Conservation (phyloP, 2,329 filamentous ascomycete species). For the Clarireedia monteithiana region DNA sequence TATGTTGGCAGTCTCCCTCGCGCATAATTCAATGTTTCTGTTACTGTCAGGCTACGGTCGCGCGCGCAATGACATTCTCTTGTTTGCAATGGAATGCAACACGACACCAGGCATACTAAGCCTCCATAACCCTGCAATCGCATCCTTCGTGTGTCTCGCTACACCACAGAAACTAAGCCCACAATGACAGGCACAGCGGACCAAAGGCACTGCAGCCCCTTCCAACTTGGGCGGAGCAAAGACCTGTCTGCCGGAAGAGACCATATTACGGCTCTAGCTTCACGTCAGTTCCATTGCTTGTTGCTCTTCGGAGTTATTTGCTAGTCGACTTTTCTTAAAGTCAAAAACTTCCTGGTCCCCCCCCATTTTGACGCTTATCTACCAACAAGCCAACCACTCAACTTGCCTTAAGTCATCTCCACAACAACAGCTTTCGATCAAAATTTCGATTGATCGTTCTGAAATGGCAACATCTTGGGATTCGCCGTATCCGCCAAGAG, state of each 20-base stretch:
- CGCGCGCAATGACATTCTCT: not conserved
- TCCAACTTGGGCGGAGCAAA: slow-evolving; percentile 7
- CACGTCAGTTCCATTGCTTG: not conserved
- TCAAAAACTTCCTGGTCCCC: not conserved
- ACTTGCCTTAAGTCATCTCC: not conserved
- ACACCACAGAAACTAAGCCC: not conserved
- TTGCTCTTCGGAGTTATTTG: not conserved
- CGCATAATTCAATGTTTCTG: not conserved
- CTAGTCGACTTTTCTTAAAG: not conserved
- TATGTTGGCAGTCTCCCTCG: slow-evolving; percentile 1
- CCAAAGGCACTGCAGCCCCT: not conserved
- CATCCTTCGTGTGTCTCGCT: slow-evolving; percentile 3
- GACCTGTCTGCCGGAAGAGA: not conserved
- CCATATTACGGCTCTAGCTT: not conserved
- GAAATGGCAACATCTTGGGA: slow-evolving; percentile 1
- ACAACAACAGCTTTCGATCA: not conserved
- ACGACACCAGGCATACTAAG: slow-evolving; percentile 1
- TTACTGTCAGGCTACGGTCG: not conserved
- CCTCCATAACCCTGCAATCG: slow-evolving; percentile 3
- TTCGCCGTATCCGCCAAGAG: slow-evolving; percentile 10
- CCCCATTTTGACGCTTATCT: not conserved
- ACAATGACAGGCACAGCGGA: slow-evolving; percentile 3
- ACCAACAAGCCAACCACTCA: not conserved
- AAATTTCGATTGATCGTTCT: not conserved
- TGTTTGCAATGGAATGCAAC: not conserved